Base-by-base conservation (phyloP, 225 moss, liverwort and hornwort species). In the Polytrichum formosum region DNA sequence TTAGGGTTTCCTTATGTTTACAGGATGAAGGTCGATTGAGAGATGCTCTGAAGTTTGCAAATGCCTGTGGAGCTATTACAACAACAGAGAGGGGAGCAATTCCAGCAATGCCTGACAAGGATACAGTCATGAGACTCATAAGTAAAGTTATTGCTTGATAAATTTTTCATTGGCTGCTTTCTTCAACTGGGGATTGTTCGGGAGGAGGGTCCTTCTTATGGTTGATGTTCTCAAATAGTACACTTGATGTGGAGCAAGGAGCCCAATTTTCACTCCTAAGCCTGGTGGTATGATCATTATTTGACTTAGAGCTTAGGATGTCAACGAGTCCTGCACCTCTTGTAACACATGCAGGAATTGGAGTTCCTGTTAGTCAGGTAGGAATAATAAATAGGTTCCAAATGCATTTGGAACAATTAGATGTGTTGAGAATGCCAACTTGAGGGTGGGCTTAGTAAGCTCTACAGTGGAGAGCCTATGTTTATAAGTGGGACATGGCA, bases 31-130 rank as follows among this genome's bases (percentile, higher is more conserved):
- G 71, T 53, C 76, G 74, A 70, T 73, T 87, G 79, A 76, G 79
- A 21, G 87, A 82, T 70, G 77, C 81, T 61, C 81, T 87, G 64
- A 26, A 61, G 10, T 87, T 71, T 77, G 87, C 87, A 37, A 87
- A 87, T 67, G 81, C 84, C 67, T 87, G 87, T 54, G 87, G 87
- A 72, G 87, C 87, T 28, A 87, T 87, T 65, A 87, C 87, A 53
- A 87, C 87, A 27, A 87, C 87, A 16, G 87, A 81, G 64, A 75
- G 87, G 79, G 87, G 87, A 79, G 87, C 87, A 67, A 87, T 87
- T 77, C 87, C 87, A 22, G 73, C 87, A 7, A 84, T 87, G 77
- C 87, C 87, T 66, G 84, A 87, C 70, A 81, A 75, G 77, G 84
- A 84, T 65, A 84, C 81, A 8, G 83, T 87, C 33, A 70, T 77